These are phyloP conservation scores for Phytophthora pistaciae DNA, from an alignment of 352 stramenopile species.

Conservation along the genomic window DNA sequence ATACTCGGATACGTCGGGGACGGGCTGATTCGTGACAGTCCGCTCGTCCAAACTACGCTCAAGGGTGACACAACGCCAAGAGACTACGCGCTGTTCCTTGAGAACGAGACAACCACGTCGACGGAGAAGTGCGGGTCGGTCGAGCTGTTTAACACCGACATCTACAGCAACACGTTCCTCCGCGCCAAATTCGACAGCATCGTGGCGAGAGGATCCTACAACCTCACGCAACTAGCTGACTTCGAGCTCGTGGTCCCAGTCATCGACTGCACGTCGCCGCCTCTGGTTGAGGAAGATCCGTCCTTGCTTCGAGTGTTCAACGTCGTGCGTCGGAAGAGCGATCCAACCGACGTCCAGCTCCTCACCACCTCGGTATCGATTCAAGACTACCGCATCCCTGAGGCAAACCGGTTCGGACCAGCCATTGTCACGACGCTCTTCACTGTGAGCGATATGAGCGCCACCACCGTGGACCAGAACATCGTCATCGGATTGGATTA, in stretches of 20 bases:
- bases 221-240: constrained; percentile 39
- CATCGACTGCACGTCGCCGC: constrained; percentile 47
- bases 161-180: constrained; percentile 49
- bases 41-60: constrained; percentile 36
- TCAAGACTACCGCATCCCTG: constrained; percentile 50
- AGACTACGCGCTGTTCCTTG: constrained; percentile 43
- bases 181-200: constrained; percentile 33
- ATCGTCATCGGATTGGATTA: constrained; percentile 45
- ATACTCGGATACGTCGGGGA: constrained; percentile 30
- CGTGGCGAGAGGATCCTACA: constrained; percentile 28
- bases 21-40: constrained; percentile 40
- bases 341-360: constrained; percentile 35
- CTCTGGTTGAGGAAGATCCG: constrained; percentile 36
- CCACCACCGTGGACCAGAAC: constrained; percentile 23
- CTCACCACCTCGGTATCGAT: constrained; percentile 39
- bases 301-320: constrained; percentile 48
- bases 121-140: constrained; percentile 23
- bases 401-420: constrained; percentile 38
- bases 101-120: constrained; percentile 28
- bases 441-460: constrained; percentile 41
- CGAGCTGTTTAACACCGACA: constrained; percentile 17
- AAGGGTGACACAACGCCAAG: constrained; percentile 26
- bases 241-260: constrained; percentile 49
- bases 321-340: constrained; percentile 39
- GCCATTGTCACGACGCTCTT: constrained; percentile 38